These are phyloP conservation scores for Orbilia oligospora DNA, from an alignment of 2,329 filamentous ascomycete genomes.

Conservation along the genomic window DNA sequence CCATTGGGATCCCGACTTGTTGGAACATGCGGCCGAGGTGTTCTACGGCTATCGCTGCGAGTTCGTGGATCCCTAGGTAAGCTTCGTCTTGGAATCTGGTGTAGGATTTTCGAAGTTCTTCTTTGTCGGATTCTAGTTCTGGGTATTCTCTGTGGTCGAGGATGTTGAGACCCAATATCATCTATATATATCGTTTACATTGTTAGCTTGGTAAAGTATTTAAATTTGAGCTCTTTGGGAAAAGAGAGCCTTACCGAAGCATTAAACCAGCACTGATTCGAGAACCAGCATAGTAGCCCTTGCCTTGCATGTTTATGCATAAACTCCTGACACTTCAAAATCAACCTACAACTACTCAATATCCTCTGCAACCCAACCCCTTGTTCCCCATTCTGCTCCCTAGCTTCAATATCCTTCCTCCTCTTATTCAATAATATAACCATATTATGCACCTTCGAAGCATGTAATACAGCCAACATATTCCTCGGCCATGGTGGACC, in stretches of 20 bases:
- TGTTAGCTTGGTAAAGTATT: neutral
- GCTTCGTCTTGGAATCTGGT: slow-evolving; percentile 54
- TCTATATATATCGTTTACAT: slow-evolving; percentile 25
- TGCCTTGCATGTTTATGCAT: slow-evolving; percentile 58
- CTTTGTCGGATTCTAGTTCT: slow-evolving; percentile 52
- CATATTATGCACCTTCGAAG: slow-evolving; percentile 59
- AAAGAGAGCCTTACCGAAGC: slow-evolving; percentile 37
- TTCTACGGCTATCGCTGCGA: slow-evolving; percentile 51
- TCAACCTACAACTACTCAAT: slow-evolving; percentile 47
- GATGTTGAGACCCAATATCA: slow-evolving; percentile 56
- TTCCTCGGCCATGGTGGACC: slow-evolving; percentile 50
- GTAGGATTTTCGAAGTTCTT: slow-evolving; percentile 52
- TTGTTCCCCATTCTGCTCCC: neutral
- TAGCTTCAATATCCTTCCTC: slow-evolving; percentile 40
- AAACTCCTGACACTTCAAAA: slow-evolving; percentile 57
- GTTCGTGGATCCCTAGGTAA: slow-evolving; percentile 50
- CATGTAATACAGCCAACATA: slow-evolving; percentile 55
- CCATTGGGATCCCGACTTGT: slow-evolving; percentile 51
- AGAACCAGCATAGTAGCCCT: slow-evolving; percentile 55
- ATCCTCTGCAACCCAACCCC: slow-evolving; percentile 48
- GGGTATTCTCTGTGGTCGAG: slow-evolving; percentile 46
- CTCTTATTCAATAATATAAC: slow-evolving; percentile 53
- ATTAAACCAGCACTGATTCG: slow-evolving; percentile 59
- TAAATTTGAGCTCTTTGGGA: too few relatives aligned
- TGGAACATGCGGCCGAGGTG: slow-evolving; percentile 51